A percentile compares a stretch with the other conserved stretches of the same genome.
These are phyloP conservation scores for Hyaloperonospora arabidopsidis DNA, from an alignment of 352 stramenopile species.

Conservation along the genomic window DNA sequence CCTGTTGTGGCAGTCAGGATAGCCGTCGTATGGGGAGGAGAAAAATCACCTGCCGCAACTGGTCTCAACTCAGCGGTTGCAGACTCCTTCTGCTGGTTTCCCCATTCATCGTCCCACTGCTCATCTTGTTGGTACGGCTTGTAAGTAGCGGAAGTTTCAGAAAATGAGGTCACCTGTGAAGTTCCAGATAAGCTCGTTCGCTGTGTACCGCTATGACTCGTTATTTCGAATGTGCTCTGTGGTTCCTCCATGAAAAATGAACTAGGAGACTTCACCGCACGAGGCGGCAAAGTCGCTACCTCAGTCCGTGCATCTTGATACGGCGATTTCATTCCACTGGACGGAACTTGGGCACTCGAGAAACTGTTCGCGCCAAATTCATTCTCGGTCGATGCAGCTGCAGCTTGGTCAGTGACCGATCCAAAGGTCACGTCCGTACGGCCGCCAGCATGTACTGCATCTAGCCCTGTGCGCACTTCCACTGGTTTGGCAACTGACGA, in stretches of 20 bases:
- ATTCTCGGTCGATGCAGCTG: background rate
- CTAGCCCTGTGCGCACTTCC: constrained; percentile 1
- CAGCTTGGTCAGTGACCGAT: constrained; percentile 3
- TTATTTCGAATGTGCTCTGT: constrained; percentile 11
- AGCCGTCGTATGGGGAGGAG: background rate
- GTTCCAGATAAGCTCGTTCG: constrained; percentile 1
- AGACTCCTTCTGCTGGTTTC: constrained; percentile 6
- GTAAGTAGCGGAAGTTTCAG: constrained; percentile 3
- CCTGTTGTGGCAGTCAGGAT: constrained; percentile 6
- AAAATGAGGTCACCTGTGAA: background rate
- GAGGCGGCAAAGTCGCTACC: background rate
- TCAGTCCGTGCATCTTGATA: constrained; percentile 8
- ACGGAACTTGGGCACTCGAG: background rate
- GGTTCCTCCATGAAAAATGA: constrained; percentile 5
- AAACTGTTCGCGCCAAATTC: constrained; percentile 10
- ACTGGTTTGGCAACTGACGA: constrained; percentile 14
- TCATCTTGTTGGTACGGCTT: constrained; percentile 12
- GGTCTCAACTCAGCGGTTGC: constrained; percentile 2
- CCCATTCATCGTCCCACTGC: constrained; percentile 17
- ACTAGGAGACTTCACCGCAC: constrained; percentile 4
- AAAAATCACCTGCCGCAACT: constrained; percentile 1
- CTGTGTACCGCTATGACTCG: constrained; percentile 6
- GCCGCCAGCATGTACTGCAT: constrained; percentile 2
- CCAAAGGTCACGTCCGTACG: constrained; percentile 8
- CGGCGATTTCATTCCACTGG: constrained; percentile 1